Percentiles rank a stretch among this genome's conserved stretches.
phyloP scores from a whole-genome alignment of 805 yeast genomes.

The Citeromyces matritensis region DNA sequence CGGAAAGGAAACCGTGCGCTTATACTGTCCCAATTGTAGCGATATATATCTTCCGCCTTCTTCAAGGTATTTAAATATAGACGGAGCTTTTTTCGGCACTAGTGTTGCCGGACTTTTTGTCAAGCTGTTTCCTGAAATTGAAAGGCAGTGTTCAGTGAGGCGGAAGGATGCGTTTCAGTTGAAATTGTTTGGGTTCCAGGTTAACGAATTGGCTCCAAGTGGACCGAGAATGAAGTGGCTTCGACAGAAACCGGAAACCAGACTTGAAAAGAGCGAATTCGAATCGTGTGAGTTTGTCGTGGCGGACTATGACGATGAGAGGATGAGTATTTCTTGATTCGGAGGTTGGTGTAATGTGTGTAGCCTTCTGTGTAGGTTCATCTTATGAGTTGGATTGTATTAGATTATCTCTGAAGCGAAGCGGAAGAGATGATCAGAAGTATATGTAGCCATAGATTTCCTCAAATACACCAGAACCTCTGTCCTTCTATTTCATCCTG shows the following conservation, averaged over 20 bases:
- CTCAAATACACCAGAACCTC: no score
- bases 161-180: conserved; percentile 47
- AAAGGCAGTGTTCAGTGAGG: conserved; percentile 52
- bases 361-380: no score
- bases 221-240: conserved; percentile 98
- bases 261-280: conserved; percentile 46
- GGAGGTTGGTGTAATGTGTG: no score
- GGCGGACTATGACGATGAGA: conserved; percentile 27
- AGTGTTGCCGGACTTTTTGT: conserved; percentile 88
- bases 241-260: conserved; percentile 56
- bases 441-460: no score
- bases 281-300: conserved; percentile 47
- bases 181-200: conserved; percentile 76
- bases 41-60: conserved; percentile 83
- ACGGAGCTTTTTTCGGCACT: conserved; percentile 96
- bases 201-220: conserved; percentile 55
- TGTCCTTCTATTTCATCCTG: no score
- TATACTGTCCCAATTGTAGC: conserved; percentile 89
- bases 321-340: no score
- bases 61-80: conserved; percentile 75
- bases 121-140: conserved; percentile 84
- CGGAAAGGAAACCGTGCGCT: conserved; percentile 81
- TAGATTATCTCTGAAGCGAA: no score
- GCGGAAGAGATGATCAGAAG: no score
- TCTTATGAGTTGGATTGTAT: no score